A percentile compares a stretch with the other conserved stretches of the same genome.
These are phyloP conservation scores for Penicillium verrucosum DNA, from an alignment of 2,329 filamentous ascomycete genomes.

Conservation along the genomic window DNA sequence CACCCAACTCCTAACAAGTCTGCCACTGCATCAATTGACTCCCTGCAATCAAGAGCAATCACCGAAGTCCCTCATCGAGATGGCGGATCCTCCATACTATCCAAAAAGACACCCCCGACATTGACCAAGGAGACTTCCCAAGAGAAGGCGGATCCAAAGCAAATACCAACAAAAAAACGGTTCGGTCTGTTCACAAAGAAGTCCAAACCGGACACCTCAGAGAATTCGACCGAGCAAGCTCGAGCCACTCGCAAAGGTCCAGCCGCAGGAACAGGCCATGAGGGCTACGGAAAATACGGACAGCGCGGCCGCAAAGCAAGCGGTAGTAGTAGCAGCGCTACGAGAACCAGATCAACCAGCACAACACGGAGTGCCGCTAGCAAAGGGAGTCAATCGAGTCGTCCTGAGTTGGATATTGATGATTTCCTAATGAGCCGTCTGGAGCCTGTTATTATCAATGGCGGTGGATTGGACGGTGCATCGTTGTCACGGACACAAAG, in stretches of 20 bases:
- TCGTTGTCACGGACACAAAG: slow-evolving; percentile 39
- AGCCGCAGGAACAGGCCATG: slow-evolving; percentile 87
- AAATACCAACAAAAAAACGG: slow-evolving; percentile 50
- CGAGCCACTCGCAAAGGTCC: slow-evolving; percentile 69
- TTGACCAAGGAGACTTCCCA: slow-evolving; percentile 27
- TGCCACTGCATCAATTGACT: slow-evolving; percentile 39
- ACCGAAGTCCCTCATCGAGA: slow-evolving; percentile 35
- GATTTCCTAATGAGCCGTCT: slow-evolving; percentile 48
- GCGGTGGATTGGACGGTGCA: slow-evolving; percentile 40
- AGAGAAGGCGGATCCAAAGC: slow-evolving; percentile 31
- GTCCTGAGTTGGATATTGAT: slow-evolving; percentile 45
- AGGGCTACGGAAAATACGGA: slow-evolving; percentile 55
- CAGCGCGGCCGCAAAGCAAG: slow-evolving; percentile 46
- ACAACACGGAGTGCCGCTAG: slow-evolving; percentile 38
- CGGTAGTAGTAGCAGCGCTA: slow-evolving; percentile 39
- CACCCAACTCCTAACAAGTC: slow-evolving; percentile 30
- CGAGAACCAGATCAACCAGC: slow-evolving; percentile 42
- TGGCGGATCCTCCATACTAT: slow-evolving; percentile 30
- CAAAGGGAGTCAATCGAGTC: slow-evolving; percentile 43
- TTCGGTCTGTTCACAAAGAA: slow-evolving; percentile 77
- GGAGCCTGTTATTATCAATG: slow-evolving; percentile 50
- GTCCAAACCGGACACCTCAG: slow-evolving; percentile 60
- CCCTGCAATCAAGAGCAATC: slow-evolving; percentile 32
- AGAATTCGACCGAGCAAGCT: slow-evolving; percentile 51
- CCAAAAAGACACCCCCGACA: slow-evolving; percentile 38